Percentiles rank a stretch among this genome's conserved stretches.
These are phyloP conservation scores for Acer campestre DNA, from an alignment of 345 rosid genomes.

Conservation along the genomic window DNA sequence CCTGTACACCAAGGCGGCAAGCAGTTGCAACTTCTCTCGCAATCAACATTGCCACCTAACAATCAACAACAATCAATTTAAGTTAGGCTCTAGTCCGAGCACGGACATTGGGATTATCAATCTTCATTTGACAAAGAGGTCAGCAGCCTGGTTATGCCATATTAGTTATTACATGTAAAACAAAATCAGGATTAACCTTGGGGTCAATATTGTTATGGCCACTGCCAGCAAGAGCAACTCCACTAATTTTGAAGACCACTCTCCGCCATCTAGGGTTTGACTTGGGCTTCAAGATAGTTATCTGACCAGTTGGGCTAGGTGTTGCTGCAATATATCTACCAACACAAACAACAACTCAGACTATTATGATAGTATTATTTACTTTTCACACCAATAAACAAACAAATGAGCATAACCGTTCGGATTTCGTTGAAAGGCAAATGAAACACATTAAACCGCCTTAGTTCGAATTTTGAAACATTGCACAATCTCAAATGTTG, in stretches of 20 bases:
- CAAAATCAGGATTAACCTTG: conserved; percentile 46
- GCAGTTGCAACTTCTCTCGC: conserved; percentile 81
- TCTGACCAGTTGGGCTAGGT: conserved; percentile 49
- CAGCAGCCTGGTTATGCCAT: background rate
- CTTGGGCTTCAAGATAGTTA: conserved; percentile 45
- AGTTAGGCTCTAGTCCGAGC: background rate
- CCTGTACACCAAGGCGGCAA: conserved; percentile 84
- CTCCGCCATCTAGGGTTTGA: conserved; percentile 79
- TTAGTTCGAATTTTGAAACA: too few species aligned
- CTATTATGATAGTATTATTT: background rate
- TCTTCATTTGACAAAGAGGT: background rate
- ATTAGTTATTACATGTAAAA: conserved; percentile 12
- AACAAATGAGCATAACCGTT: background rate
- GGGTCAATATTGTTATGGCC: conserved; percentile 80
- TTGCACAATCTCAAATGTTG: background rate
- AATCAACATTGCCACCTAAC: conserved; percentile 71
- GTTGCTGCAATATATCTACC: conserved; percentile 47
- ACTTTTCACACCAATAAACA: background rate
- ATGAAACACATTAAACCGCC: background rate
- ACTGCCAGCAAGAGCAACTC: conserved; percentile 75
- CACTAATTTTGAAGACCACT: conserved; percentile 88
- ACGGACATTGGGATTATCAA: background rate
- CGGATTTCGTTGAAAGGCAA: background rate
- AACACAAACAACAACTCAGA: conserved; percentile 17
- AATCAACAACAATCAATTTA: conserved; percentile 18